Percentiles rank a stretch among this genome's conserved stretches.
These are phyloP conservation scores for Backusella mclennaniae DNA, from an alignment of 192 early-diverging fungal genomes.

Conservation along the genomic window DNA sequence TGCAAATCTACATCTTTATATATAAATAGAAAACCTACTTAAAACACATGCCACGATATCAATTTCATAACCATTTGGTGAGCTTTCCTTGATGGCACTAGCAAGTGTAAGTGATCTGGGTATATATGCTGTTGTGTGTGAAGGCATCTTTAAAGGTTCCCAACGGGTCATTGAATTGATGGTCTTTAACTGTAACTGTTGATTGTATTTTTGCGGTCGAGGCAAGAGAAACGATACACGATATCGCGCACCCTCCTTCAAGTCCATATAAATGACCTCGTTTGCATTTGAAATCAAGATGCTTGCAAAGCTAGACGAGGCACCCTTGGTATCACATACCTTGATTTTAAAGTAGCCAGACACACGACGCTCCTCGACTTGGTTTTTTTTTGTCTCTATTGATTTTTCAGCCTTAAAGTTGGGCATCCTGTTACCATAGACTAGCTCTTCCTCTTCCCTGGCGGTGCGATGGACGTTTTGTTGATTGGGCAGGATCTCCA, in stretches of 20 bases:
- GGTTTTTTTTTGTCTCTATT: background rate
- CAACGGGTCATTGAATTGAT: slow-evolving; percentile 18
- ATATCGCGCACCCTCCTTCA: slow-evolving; percentile 58
- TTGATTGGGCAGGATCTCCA: slow-evolving; percentile 51
- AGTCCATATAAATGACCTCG: slow-evolving; percentile 28
- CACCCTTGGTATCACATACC: slow-evolving; percentile 38
- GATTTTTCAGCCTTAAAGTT: background rate
- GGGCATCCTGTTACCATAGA: background rate
- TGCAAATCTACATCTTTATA: background rate
- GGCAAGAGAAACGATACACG: slow-evolving; percentile 36
- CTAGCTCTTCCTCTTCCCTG: slow-evolving; percentile 50
- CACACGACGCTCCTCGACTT: slow-evolving; percentile 33
- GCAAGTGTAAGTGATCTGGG: slow-evolving; percentile 13
- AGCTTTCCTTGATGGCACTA: slow-evolving; percentile 18
- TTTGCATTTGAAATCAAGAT: slow-evolving; percentile 51
- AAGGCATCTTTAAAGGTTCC: background rate
- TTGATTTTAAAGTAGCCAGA: slow-evolving; percentile 43
- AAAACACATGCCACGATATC: slow-evolving; percentile 49
- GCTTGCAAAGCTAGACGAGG: slow-evolving; percentile 21
- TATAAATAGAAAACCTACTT: slow-evolving; percentile 20
- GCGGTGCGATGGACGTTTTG: slow-evolving; percentile 38
- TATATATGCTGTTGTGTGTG: background rate
- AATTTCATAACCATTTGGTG: slow-evolving; percentile 29
- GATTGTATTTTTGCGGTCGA: background rate
- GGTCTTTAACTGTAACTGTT: slow-evolving; percentile 1